phyloP scores from a whole-genome alignment of 495 filamentous ascomycete species.

The Aspergillus leporis region DNA sequence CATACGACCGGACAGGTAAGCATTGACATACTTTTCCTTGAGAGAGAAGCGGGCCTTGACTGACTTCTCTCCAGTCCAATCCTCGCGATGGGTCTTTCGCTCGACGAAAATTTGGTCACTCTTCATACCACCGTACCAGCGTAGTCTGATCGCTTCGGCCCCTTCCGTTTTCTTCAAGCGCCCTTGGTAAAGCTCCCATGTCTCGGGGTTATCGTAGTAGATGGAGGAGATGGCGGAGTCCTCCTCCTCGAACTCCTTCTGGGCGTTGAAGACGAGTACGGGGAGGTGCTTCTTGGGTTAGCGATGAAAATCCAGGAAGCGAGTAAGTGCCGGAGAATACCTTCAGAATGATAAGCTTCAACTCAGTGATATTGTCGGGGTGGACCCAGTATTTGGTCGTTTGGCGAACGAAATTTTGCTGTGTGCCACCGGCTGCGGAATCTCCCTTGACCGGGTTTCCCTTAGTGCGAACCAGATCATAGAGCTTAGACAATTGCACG shows the following conservation, averaged over 20 bases:
- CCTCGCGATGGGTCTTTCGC: constrained; percentile 96
- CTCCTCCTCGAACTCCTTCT: constrained; percentile 88
- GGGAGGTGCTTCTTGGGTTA: constrained; percentile 69
- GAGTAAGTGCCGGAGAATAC: constrained; percentile 26
- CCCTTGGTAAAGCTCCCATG: constrained; percentile 90
- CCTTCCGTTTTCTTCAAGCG: constrained; percentile 97
- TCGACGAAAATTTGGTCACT: constrained; percentile 95
- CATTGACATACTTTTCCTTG: constrained; percentile 97
- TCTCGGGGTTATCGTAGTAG: constrained; percentile 93
- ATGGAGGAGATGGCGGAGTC: constrained; percentile 97
- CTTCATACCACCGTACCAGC: constrained; percentile 98
- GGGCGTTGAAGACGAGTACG: constrained; percentile 95
- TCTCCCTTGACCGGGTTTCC: constrained; percentile 93
- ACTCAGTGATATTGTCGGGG: constrained; percentile 95
- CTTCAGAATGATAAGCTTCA: constrained; percentile 96
- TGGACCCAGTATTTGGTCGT: constrained; percentile 99
- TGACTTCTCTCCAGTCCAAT: constrained; percentile 99
- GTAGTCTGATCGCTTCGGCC: constrained; percentile 91
- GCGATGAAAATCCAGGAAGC: not conserved
- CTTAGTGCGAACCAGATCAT: constrained; percentile 88
- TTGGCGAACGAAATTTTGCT: constrained; percentile 95
- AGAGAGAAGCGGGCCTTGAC: constrained; percentile 94
- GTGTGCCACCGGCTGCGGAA: constrained; percentile 81
- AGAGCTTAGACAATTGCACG: constrained; percentile 91
- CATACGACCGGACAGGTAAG: constrained; percentile 77